Base-by-base conservation (phyloP, 2,329 filamentous ascomycete genomes). In the Claviceps maximensis region DNA sequence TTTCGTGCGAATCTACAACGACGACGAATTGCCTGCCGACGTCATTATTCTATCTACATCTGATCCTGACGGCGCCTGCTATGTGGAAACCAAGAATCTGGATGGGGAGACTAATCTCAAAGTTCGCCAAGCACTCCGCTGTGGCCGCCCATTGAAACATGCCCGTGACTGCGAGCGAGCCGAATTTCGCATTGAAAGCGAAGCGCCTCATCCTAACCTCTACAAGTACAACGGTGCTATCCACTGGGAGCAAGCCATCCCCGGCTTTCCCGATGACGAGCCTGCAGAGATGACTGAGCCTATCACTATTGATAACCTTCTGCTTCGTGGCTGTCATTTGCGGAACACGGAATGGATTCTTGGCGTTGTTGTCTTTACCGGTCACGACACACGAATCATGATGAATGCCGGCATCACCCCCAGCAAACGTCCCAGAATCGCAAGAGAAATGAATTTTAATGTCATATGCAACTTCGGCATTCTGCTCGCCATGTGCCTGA, bases 91-190 rank as follows among this genome's bases (percentile, higher is more conserved):
- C 2, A 98, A 97, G 74, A 97, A 95, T 65, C 67, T 98, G 73
- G 93, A 98, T 63, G 93, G 93, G 50, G 93, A 98, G 71, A 98
- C 93, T 2, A 98, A 98, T 62, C 73, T 98, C 57, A 98, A 98
- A 69, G 89, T 96, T 56, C 86, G 93, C 55, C 87, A 91, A 63
- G 89, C 93, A 21, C 77, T 98, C 44, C 87, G 91, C 58, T 93
- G 88, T 63, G 87, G 90, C 13, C 83, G 86, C 51, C 75, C 81
- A 47, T 77, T 98, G 55, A 88, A 84, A 65, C 90, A 97, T 67
- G 93, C 93, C 15, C 82, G 86, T 54, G 89, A 98, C 65, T 97
- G 93, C 67, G 93, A 97, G 69, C 82, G 84, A 55, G 83, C 90
- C 27, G 82, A 93, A 59, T 98, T 98, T 65, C 68, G 77, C 17